A percentile compares a stretch with the other conserved stretches of the same genome.
phyloP scores from a whole-genome alignment of 305 asterid species.

The Vinca major region DNA sequence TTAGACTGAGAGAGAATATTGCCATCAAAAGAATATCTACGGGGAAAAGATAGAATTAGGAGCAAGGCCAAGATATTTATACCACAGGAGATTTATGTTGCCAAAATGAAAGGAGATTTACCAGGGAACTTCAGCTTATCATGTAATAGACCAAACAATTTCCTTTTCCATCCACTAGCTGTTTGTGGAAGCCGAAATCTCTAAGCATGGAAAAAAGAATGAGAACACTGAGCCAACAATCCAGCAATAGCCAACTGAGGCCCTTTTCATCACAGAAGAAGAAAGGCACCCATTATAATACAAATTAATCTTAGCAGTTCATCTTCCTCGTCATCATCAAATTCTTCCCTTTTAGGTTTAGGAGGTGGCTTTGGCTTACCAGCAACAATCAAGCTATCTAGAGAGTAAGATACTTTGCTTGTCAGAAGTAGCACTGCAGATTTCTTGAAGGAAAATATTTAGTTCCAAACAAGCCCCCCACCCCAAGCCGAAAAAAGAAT shows the following conservation, averaged over 20 bases:
- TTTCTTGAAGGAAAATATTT: constrained; percentile 5
- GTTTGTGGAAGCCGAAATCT: constrained; percentile 69
- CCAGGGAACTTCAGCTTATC: constrained; percentile 77
- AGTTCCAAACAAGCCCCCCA: too few species aligned
- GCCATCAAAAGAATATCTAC: constrained; percentile 82
- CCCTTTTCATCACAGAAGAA: background rate
- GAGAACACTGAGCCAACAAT: constrained; percentile 4
- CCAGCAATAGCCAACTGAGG: background rate
- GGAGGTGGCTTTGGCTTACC: constrained; percentile 79
- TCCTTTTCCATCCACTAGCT: constrained; percentile 71
- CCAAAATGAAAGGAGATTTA: constrained; percentile 21
- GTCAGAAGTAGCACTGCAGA: constrained; percentile 8
- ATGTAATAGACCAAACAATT: constrained; percentile 47
- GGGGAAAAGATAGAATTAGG: constrained; percentile 1
- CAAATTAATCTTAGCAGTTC: constrained; percentile 55
- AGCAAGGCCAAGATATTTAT: constrained; percentile 20
- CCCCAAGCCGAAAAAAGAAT: too few species aligned
- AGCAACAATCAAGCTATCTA: constrained; percentile 73
- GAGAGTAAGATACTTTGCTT: constrained; percentile 14
- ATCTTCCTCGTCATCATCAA: constrained; percentile 64
- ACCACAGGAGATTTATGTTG: constrained; percentile 6
- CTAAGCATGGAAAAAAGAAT: constrained; percentile 26
- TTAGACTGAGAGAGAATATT: constrained; percentile 56
- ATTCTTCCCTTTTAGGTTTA: constrained; percentile 42
- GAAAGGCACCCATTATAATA: background rate